Conservation (phyloP, 2,329 filamentous ascomycete species). For the Aureobasidium sp. region DNA sequence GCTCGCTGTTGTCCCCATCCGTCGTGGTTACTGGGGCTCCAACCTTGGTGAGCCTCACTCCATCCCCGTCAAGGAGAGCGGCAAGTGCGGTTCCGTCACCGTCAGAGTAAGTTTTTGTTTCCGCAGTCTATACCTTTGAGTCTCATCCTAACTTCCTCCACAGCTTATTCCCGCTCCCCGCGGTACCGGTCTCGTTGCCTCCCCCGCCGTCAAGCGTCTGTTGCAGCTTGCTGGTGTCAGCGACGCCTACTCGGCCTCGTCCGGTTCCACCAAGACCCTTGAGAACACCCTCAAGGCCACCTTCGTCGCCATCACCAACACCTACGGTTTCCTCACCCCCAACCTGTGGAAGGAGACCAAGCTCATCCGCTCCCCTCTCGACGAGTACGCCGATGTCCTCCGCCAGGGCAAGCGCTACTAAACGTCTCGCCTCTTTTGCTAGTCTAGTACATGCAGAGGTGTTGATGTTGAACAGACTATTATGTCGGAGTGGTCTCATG, state of each 20-base stretch:
- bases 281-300: constrained; percentile 99
- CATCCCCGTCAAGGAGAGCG: constrained; percentile 96
- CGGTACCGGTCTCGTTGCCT: constrained; percentile 98
- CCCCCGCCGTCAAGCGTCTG: constrained; percentile 98
- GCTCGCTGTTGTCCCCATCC: constrained; percentile 96
- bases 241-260: constrained; percentile 96
- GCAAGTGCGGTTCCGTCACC: constrained; percentile 99
- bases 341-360: constrained; percentile 99
- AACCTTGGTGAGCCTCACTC: constrained; percentile 99
- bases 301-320: constrained; percentile 96
- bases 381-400: constrained; percentile 95
- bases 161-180: constrained; percentile 87
- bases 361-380: constrained; percentile 83
- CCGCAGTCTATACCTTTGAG: too few species aligned
- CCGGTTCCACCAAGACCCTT: constrained; percentile 98
- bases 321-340: constrained; percentile 98
- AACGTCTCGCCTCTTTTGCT: constrained; percentile 16
- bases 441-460: neutral
- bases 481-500: neutral
- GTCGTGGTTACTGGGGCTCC: constrained; percentile 98
- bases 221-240: constrained; percentile 98
- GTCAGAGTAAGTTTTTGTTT: constrained; percentile 65
- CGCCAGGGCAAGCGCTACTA: constrained; percentile 66
- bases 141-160: neutral
- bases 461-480: neutral